Evolutionary conservation across 768 basidiomycete genomes (phyloP), one percentile per base, ranked within the genome.

Genomic region (Mycena sanguinolenta): DNA sequence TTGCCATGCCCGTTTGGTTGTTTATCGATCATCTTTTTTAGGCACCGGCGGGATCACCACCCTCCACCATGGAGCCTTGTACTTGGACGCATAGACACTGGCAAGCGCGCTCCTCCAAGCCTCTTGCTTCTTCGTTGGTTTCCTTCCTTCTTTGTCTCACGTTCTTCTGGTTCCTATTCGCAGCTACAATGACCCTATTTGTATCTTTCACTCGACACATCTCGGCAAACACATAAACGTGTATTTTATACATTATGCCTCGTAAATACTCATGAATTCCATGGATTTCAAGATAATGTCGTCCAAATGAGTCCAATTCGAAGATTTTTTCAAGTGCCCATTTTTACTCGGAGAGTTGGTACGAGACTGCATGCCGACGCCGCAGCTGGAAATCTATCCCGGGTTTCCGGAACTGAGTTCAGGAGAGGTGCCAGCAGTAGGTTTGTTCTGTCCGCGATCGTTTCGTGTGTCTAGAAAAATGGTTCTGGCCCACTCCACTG

Each of bases 181-280:
- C 61, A 58, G 54, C 70, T 67, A 63, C 61, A 53, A 42, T 63
- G 25, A 54, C 44, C 32, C 63, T 63, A 70, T 63, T 59, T 67
- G 64, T 71, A 67, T 71, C 55, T 71, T 71, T 63, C 65, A 58
- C 44, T 39, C 61, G 34, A 27, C 65, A 53, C 55, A 71, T 71
- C 64, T 71, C 64, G 69, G 64, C 25, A 39, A 21, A n/a, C 32
- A 69, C 53, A 66, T 57, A 63, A 67, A 67, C 61, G 65, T 71
- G 70, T 71, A 71, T 71, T 71, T 71, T 71, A 71, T 71, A 63
- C 69, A 64, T 70, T 53, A 70, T 65, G 50, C 62, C 61, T 62
- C 63, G 63, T 70, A 64, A 59, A 61, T 65, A 65, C 69, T 63
- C 63, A 57, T 70, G 69, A 70, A 67, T 34, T 34, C 10, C 10